Evolutionary conservation across 2,329 filamentous ascomycete species (phyloP).

Genomic region (Xylariaceae sp.): DNA sequence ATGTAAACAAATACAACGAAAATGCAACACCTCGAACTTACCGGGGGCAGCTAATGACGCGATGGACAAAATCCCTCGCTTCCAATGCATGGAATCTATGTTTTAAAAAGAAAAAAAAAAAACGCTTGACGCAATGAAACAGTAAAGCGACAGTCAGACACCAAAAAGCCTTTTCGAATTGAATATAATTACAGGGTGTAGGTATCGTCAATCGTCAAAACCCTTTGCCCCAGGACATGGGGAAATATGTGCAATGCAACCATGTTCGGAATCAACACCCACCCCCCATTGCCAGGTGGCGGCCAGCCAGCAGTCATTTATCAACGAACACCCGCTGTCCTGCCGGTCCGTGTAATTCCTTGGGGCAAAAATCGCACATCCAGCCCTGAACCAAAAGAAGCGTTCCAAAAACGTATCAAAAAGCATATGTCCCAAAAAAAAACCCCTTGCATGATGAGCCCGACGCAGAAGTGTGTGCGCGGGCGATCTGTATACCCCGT

Average conservation of each 20-base stretch:
- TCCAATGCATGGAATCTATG: neutral
- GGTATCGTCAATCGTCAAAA: constrained; percentile 31
- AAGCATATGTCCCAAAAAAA: constrained; percentile 23
- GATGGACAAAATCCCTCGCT: too few species aligned
- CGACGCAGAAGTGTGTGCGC: constrained; percentile 23
- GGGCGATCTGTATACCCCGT: constrained; percentile 29
- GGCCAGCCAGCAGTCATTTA: neutral
- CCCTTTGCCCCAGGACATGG: constrained; percentile 14
- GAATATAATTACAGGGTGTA: constrained; percentile 36
- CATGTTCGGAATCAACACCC: constrained; percentile 6
- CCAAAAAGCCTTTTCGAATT: constrained; percentile 14
- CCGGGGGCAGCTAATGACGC: too few species aligned
- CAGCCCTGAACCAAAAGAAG: constrained; percentile 18
- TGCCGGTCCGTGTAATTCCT: constrained; percentile 1
- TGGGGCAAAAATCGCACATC: constrained; percentile 14
- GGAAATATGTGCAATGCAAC: constrained; percentile 25
- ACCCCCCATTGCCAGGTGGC: neutral
- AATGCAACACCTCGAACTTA: too few species aligned
- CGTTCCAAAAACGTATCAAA: constrained; percentile 5
- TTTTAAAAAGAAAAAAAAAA: neutral
- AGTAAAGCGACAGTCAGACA: too few species aligned
- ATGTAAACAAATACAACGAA: constrained; percentile 24
- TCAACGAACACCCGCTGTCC: constrained; percentile 3
- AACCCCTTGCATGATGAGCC: constrained; percentile 27
- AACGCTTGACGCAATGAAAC: too few species aligned